Evolutionary conservation across 306 rosid species (phyloP).

Genomic region (Acmispon strigosus): DNA sequence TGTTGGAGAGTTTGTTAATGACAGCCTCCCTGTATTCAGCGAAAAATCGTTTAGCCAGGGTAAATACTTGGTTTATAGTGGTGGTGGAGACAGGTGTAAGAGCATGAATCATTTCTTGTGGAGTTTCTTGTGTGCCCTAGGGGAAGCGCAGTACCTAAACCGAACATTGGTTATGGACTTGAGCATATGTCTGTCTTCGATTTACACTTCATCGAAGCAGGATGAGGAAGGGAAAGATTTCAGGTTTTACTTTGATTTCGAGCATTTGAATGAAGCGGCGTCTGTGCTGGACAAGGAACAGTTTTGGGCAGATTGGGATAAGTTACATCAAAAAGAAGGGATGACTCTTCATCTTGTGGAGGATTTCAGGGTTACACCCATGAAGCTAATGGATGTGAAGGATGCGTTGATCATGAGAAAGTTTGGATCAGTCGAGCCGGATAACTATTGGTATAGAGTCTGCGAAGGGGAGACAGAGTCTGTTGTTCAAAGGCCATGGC

Average conservation of each 20-base stretch:
- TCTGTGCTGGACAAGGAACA: conserved; percentile 83
- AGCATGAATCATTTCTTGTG: conserved; percentile 95
- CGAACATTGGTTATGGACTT: conserved; percentile 95
- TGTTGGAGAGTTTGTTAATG: conserved; percentile 84
- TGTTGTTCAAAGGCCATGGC: conserved; percentile 84
- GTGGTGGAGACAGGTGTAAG: conserved; percentile 93
- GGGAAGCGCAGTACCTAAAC: conserved; percentile 96
- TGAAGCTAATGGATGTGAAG: conserved; percentile 63
- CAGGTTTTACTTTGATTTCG: conserved; percentile 93
- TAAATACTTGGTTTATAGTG: conserved; percentile 69
- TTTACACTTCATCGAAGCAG: conserved; percentile 63
- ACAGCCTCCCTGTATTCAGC: conserved; percentile 74
- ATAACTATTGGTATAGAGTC: conserved; percentile 93
- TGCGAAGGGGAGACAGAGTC: conserved; percentile 98
- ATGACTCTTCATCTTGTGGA: conserved; percentile 73
- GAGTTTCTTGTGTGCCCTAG: conserved; percentile 98
- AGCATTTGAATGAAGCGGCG: conserved; percentile 85
- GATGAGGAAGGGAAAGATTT: conserved; percentile 97
- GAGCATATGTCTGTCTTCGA: conserved; percentile 81
- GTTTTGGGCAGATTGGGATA: conserved; percentile 87
- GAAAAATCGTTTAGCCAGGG: conserved; percentile 68
- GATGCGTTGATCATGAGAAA: conserved; percentile 86
- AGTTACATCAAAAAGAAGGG: conserved; percentile 74
- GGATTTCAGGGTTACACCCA: conserved; percentile 75
- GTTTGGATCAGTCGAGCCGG: conserved; percentile 87